Base-by-base conservation (phyloP, 106 monocot species). In the Dioscorea alata region DNA sequence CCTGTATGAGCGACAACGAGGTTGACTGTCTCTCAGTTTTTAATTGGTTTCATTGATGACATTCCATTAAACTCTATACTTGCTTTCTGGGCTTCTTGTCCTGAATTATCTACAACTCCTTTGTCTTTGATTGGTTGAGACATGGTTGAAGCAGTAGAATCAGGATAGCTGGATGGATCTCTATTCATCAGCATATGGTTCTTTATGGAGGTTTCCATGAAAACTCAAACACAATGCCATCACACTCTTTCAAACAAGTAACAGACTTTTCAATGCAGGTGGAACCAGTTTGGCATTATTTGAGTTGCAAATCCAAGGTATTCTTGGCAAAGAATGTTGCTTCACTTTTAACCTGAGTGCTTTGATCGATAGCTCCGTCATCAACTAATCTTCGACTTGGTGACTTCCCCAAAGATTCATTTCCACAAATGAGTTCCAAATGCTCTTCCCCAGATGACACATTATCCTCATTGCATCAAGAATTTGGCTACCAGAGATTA, bases 81-180 rank as follows among this genome's bases (percentile, higher is more conserved):
- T 31, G 50, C 58, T 60, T 56, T 63, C 58, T 34, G 57, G 15
- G 19, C 14, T 23, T 49, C 70, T 54, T 23, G 21, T 48, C 8
- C 48, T 10, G 10, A 42, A 42, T 42, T 42, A 42, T 6, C 42
- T 8, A 8, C 9, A 2, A 13, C 17, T 15, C 63, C 67, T n/a
- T 61, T 31, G 28, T 64, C 62, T 67, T 60, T 69, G 17, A 33
- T 23, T 61, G 77, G 59, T 31, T 70, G 74, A 69, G 83, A 80
- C 23, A 83, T 69, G 50, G 69, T 70, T n/a, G 87, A 78, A 10
- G 69, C 77, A 74, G 71, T 80, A 17, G 87, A 88, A 61, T 61
- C 53, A 52, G 81, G 72, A 33, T 80, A 83, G 22, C 54, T 57
- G 16, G 77, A 75, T 75, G 69, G 57, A 32, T 75, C 87, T 59